Evolutionary conservation across 2,329 filamentous ascomycete species (phyloP), one percentile per base, ranked within the genome.

Genomic region (Fusarium sp.): DNA sequence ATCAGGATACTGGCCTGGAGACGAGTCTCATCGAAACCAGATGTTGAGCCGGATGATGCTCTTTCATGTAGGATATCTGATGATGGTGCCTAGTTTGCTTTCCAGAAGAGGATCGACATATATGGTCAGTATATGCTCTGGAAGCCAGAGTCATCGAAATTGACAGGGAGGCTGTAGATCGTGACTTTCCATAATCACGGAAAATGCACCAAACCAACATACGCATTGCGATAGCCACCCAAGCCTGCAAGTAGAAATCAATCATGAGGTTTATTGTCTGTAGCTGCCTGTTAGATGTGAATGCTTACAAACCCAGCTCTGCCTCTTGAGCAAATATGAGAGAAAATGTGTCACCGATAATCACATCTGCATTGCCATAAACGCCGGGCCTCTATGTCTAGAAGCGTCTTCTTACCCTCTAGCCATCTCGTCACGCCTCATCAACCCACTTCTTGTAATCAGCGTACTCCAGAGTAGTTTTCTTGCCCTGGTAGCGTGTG

Each of bases 391-490:
- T 78, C 74, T 77, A 77, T 63, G 70, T 77, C 75, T 77, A 78
- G 56, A 72, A 72, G 53, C 62, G 58, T 54, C 77, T 78, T 72
- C 74, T 79, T 77, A 75, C 69, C 64, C 69, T 67, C 40, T 66
- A 46, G 38, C 63, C 21, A 25, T 21, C 23, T 28, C 35, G 23
- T 57, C 62, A 78, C 25, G 66, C 74, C 43, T 66, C 85, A 25
- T 91, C 88, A 93, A 94, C 96, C 94, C 95, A 98, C 74, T 88
- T 88, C 85, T 89, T 91, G 88, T 91, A 98, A 77, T 96, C 93
- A 4, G 81, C 82, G 80, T 94, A 97, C 54, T 83, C 86, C 67
- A 96, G 81, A 63, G 86, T 91, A 61, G 91, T 89, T 85, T 94
- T 95, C 83, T 91, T 91, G 25, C 96, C 96, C 82, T 96, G 94